A percentile compares a stretch with the other conserved stretches of the same genome.
phyloP scores from a whole-genome alignment of 148 eudicot species.

The Pharnaceum exiguum region DNA sequence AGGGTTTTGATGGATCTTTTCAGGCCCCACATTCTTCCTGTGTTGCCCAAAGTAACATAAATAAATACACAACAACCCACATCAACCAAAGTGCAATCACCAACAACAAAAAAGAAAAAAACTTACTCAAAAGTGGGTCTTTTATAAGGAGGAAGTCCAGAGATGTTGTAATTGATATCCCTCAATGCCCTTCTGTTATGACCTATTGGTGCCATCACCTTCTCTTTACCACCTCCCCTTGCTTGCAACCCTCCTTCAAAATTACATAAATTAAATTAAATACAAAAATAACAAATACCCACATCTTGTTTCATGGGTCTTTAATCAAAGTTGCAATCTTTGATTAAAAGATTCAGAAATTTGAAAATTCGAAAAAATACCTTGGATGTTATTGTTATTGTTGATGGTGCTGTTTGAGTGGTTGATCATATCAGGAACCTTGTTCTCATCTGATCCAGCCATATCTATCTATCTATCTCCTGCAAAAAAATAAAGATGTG shows the following conservation, averaged over 20 bases:
- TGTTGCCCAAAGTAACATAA: not conserved
- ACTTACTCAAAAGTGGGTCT: constrained; percentile 48
- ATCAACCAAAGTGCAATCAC: not conserved
- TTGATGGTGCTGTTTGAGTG: too few species aligned
- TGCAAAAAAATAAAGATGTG: too few species aligned
- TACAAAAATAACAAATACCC: not conserved
- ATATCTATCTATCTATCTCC: constrained; percentile 29
- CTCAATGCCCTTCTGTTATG: constrained; percentile 62
- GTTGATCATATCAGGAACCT: constrained; percentile 33
- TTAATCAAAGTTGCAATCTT: not conserved
- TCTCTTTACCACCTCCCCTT: constrained; percentile 47
- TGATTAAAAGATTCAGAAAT: not conserved
- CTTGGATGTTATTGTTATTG: too few species aligned
- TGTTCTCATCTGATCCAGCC: constrained; percentile 77
- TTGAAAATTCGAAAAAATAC: constrained; percentile 26
- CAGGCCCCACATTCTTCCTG: constrained; percentile 40
- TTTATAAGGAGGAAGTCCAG: constrained; percentile 49
- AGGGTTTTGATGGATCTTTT: constrained; percentile 30
- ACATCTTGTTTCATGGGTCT: constrained; percentile 24
- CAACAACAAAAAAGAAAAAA: constrained; percentile 3
- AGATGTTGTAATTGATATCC: constrained; percentile 44
- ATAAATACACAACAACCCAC: constrained; percentile 14
- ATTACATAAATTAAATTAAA: constrained; percentile 1
- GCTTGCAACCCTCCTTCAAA: constrained; percentile 33
- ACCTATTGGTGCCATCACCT: constrained; percentile 42